Base-by-base conservation (phyloP, 768 basidiomycete species). In the Phylloporus rhodoxanthus region DNA sequence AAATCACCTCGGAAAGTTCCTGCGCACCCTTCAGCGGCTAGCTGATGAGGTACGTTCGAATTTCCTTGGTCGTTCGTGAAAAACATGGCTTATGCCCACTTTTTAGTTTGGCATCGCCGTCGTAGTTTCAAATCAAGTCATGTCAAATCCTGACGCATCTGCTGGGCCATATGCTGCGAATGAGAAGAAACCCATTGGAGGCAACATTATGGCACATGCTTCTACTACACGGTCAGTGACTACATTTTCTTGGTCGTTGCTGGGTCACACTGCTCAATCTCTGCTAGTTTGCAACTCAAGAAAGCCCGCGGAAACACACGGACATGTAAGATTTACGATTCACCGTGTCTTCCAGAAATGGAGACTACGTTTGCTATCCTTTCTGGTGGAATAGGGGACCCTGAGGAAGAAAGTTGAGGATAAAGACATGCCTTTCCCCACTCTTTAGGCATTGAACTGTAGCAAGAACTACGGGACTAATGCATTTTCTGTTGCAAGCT, bases 171-270 rank as follows among this genome's bases (percentile, higher is more conserved):
- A 90, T 54, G 85, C 85, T 34, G 80, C 81, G 4, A 91, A 96
- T 60, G 88, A 92, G 70, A 95, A 96, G 77, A 99, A 99, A 70
- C 96, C 96, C 14, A 95, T 99, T 47, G 96, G 96, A 40, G 95
- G 95, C 20, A 99, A 99, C 68, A 99, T 99, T 61, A 87, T 99
- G 80, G 96, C 96, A 1, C 96, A 99, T 72, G 96, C 96, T 8
- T 94, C 93, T 1, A 98, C 96, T 15, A 98, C 95, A 40, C 82
- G 95, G 91, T 90, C 56, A 42, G 75, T 56, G 17, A 3, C 23
- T 32, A 9, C 14, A 10, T 41, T 9, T 44, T 29, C 47, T 30
- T 33, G 6, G 17, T 30, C 29, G 21, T 32, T 26, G 43, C 32
- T 33, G 8, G 19, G 21, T 30, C 19, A 36, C 8, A 29, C 51